Percentiles rank a stretch among this genome's conserved stretches.
Evolutionary conservation across 192 early-diverging fungal species (phyloP).

Genomic region (Lobosporangium transversale): DNA sequence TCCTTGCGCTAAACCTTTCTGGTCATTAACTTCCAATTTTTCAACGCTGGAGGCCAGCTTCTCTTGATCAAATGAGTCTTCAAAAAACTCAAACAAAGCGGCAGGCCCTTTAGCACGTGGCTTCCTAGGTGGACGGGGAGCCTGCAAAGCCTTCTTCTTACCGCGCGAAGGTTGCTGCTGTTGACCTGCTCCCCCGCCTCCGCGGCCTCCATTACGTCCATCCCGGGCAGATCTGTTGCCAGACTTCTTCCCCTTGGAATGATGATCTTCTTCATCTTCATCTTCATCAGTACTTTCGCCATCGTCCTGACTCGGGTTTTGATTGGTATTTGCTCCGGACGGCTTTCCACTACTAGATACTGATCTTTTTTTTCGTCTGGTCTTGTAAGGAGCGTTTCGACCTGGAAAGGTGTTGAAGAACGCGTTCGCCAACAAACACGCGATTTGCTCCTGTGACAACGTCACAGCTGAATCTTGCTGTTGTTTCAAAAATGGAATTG

Average conservation of each 20-base stretch:
- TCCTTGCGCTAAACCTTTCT: background rate
- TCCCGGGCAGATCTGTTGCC: slow-evolving; percentile 7
- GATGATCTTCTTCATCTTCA: slow-evolving; percentile 6
- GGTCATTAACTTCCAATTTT: slow-evolving; percentile 9
- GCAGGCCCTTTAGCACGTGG: slow-evolving; percentile 16
- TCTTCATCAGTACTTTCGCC: too few relatives aligned
- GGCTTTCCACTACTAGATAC: background rate
- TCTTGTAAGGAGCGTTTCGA: slow-evolving; percentile 29
- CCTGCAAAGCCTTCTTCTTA: slow-evolving; percentile 8
- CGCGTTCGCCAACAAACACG: slow-evolving; percentile 42
- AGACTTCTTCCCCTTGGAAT: slow-evolving; percentile 3
- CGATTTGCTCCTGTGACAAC: slow-evolving; percentile 48
- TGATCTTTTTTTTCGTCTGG: slow-evolving; percentile 19
- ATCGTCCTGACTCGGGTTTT: slow-evolving; percentile 13
- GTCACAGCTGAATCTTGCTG: slow-evolving; percentile 47
- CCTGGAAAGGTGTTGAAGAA: slow-evolving; percentile 50
- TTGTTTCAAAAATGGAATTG: slow-evolving; percentile 37
- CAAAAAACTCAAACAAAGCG: slow-evolving; percentile 42
- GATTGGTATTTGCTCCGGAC: background rate
- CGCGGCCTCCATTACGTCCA: slow-evolving; percentile 1
- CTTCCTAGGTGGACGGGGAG: slow-evolving; percentile 24
- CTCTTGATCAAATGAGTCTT: background rate
- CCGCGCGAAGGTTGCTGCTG: background rate
- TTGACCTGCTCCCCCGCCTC: background rate
- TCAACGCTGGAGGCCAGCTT: slow-evolving; percentile 12